Base-by-base conservation (phyloP, 495 filamentous ascomycete genomes). In the Aspergillus campestris region DNA sequence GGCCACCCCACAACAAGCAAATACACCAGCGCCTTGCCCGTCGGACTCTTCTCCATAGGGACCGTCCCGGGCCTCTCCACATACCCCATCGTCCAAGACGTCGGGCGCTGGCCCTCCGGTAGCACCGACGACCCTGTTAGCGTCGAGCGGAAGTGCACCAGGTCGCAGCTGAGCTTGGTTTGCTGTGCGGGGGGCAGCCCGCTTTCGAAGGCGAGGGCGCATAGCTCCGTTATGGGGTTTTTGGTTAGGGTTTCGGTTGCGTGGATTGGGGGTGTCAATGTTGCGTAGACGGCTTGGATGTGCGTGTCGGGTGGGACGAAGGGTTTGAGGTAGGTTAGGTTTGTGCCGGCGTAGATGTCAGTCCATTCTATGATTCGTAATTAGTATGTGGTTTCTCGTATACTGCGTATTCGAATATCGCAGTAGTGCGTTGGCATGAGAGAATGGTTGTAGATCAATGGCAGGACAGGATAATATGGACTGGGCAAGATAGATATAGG, bases 1-100 rank as follows among this genome's bases (percentile, higher is more conserved):
- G 70, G 64, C 79, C 79, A 84, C 3, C 77, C 80, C 27, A 76
- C 34, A 11, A 47, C 60, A 29, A 72, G 45, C 0, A 78, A 49
- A 34, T 63, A 55, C 38, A 64, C 52, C 31, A 64, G 63, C 14
- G 65, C 65, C 50, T 64, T 57, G 15, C 61, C 70, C 34, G 51
- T 64, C 34, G 57, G 52, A 50, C 57, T 65, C 12, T 58, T 53
- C 27, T 45, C 51, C 51, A 73, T 65, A 30, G 52, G 29, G 35
- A 70, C 36, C 47, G 58, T 67, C 42, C 69, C 62, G 0, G 62
- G 70, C 31, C 62, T 50, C 9, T 74, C 68, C 8, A 71, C 58
- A 33, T 65, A 58, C 29, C 69, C 74, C 51, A 69, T 61, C 2
- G 62, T 49, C 66, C 62, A 79, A 6, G 60, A 75, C 46, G 42